Conservation (phyloP, 345 rosid species). For the Clausena lansium region DNA sequence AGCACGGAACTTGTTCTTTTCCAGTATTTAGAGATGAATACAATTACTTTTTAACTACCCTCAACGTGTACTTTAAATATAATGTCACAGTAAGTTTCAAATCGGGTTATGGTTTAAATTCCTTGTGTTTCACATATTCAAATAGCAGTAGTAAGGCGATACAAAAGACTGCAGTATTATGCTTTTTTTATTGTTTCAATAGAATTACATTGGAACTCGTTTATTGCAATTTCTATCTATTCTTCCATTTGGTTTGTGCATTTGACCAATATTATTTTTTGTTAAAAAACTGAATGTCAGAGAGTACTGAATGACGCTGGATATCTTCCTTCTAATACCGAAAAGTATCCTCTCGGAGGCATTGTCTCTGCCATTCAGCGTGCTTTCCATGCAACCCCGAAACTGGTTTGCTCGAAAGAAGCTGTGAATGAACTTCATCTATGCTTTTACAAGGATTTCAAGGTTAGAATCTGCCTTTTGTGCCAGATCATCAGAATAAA, state of each 20-base stretch:
- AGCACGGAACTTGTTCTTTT: conserved; percentile 89
- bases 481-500: neutral
- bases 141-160: neutral
- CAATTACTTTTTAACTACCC: conserved; percentile 60
- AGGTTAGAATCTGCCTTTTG: conserved; percentile 46
- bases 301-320: conserved; percentile 79
- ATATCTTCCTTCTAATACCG: conserved; percentile 81
- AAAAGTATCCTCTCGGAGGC: conserved; percentile 90
- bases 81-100: conserved; percentile 74
- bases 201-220: neutral
- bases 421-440: conserved; percentile 70
- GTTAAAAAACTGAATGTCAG: conserved; percentile 35
- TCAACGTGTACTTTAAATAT: conserved; percentile 77
- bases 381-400: conserved; percentile 76
- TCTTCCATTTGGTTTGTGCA: conserved; percentile 8
- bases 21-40: conserved; percentile 81
- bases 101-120: conserved; percentile 6
- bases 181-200: neutral
- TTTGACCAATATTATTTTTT: conserved; percentile 16
- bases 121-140: neutral
- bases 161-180: neutral
- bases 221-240: neutral
- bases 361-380: conserved; percentile 80
- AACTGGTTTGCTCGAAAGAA: conserved; percentile 59
- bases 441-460: conserved; percentile 86